Base-by-base conservation (phyloP, 352 stramenopile species). In the Globisporangium paddicum region DNA sequence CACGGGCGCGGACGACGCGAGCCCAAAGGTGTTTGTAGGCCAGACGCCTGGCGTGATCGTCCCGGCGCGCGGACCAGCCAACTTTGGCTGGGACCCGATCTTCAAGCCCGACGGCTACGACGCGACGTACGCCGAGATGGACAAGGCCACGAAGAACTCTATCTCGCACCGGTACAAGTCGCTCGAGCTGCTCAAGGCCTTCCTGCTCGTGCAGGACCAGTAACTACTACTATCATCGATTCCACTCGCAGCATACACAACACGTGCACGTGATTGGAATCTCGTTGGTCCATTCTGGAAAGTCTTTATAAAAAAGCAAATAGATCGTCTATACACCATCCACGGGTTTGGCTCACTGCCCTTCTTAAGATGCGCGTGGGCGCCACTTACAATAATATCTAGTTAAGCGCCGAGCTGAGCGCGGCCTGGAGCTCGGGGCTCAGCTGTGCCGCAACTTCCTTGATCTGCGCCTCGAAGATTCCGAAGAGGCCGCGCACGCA, bases 21-120 rank as follows among this genome's bases (percentile, higher is more conserved):
- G 98, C 66, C 83, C 96, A 13, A 64, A 96, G 45, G 75, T 98
- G n/a, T 99, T 99, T 67, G 82, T 98, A 53, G 96, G 96, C 5
- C 82, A 83, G 63, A 98, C 92, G 2, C 70, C 83, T 14, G 97
- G 97, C 56, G 94, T 75, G 55, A 99, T 99, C 64, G 93, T 98
- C 32, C 79, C 84, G 18, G 93, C 96, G 9, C 83, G 80, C 37
- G 90, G 90, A 0, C 82, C 80, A n/a, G 77, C 66, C 16, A 82
- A 75, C 40, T 98, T 98, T 60, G 90, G 91, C 14, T 98, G 91
- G 91, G 91, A 98, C 70, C 78, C 89, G 9, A 71, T 97, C 34
- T 98, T 98, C 71, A 69, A 93, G 66, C 89, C 90, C 0, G 72
- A 93, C 18, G 91, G 88, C 51, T 94, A 73, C 60, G 72, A 83